A percentile compares a stretch with the other conserved stretches of the same genome.
These are phyloP conservation scores for Agrostemma githago DNA, from an alignment of 148 eudicot species.

Conservation along the genomic window DNA sequence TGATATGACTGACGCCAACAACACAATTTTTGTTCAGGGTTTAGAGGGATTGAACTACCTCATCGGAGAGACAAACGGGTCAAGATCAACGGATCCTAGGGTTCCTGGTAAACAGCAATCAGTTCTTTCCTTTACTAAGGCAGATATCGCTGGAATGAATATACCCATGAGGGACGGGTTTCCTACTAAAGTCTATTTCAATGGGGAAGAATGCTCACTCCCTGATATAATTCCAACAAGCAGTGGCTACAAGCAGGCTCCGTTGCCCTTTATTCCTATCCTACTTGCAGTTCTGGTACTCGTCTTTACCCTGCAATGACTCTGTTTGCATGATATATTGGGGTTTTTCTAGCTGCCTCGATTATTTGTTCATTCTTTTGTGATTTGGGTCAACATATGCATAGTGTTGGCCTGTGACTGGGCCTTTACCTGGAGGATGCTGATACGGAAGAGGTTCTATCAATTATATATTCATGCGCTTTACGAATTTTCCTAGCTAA, in stretches of 20 bases:
- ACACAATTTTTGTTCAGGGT: constrained; percentile 65
- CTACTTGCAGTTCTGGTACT: constrained; percentile 32
- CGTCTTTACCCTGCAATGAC: constrained; percentile 35
- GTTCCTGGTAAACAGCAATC: constrained; percentile 81
- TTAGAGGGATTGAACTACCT: constrained; percentile 57
- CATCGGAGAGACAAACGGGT: constrained; percentile 54
- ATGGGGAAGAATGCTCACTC: constrained; percentile 74
- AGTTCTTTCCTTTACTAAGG: constrained; percentile 60
- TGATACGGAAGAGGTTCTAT: constrained; percentile 16
- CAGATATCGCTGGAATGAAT: constrained; percentile 37
- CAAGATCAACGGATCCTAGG: constrained; percentile 40
- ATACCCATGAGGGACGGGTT: constrained; percentile 54
- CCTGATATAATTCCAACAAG: constrained; percentile 46
- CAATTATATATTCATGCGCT: constrained; percentile 9
- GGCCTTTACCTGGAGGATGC: constrained; percentile 16
- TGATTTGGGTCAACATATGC: constrained; percentile 19
- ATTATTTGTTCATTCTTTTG: constrained; percentile 34
- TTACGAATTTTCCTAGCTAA: constrained; percentile 18
- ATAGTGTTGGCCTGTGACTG: constrained; percentile 20
- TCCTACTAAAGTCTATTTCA: constrained; percentile 61
- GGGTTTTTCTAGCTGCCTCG: constrained; percentile 19
- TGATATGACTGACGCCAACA: constrained; percentile 35
- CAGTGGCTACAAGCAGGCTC: constrained; percentile 28
- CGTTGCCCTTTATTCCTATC: constrained; percentile 20
- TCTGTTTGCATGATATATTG: constrained; percentile 2